phyloP scores from a whole-genome alignment of 1,284 basidiomycete species.

The Coriolopsis trogii region DNA sequence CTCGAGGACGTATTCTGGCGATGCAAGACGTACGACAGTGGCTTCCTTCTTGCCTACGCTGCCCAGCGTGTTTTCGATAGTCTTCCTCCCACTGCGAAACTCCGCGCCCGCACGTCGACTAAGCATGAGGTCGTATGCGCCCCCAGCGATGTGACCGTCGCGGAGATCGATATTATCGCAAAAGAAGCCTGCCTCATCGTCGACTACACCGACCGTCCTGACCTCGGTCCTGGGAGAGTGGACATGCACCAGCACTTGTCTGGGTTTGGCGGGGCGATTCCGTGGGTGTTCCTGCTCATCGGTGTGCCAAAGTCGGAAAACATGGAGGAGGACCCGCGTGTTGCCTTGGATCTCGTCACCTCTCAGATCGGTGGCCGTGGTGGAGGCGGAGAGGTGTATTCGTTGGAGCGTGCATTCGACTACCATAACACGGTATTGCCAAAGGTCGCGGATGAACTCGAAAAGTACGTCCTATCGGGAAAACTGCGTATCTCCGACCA shows the following conservation, averaged over 20 bases:
- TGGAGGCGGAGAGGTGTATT: slow-evolving; percentile 24
- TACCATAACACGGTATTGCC: slow-evolving; percentile 26
- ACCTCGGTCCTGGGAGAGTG: slow-evolving; percentile 16
- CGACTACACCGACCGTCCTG: slow-evolving; percentile 19
- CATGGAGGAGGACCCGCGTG: slow-evolving; percentile 20
- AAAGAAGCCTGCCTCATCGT: slow-evolving; percentile 26
- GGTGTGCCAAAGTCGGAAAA: slow-evolving; percentile 18
- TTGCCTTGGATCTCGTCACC: slow-evolving; percentile 25
- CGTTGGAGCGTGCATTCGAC: slow-evolving; percentile 25
- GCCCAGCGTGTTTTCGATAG: slow-evolving; percentile 25
- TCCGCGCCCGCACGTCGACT: slow-evolving; percentile 24
- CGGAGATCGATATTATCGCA: slow-evolving; percentile 21
- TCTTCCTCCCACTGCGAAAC: slow-evolving; percentile 23
- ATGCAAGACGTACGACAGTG: slow-evolving; percentile 28
- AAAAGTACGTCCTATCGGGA: slow-evolving; percentile 17
- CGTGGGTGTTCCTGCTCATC: slow-evolving; percentile 26
- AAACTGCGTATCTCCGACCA: slow-evolving; percentile 17
- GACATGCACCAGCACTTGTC: slow-evolving; percentile 21
- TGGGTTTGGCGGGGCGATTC: slow-evolving; percentile 18
- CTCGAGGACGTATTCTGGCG: slow-evolving; percentile 28
- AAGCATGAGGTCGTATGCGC: slow-evolving; percentile 22
- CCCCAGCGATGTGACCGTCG: slow-evolving; percentile 21
- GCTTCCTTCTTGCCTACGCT: slow-evolving; percentile 23
- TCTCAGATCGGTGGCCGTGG: slow-evolving; percentile 27
- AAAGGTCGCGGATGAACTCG: slow-evolving; percentile 20